A percentile compares a stretch with the other conserved stretches of the same genome.
phyloP scores from a whole-genome alignment of 345 rosid species.

The Diplotaxis tenuifolia region DNA sequence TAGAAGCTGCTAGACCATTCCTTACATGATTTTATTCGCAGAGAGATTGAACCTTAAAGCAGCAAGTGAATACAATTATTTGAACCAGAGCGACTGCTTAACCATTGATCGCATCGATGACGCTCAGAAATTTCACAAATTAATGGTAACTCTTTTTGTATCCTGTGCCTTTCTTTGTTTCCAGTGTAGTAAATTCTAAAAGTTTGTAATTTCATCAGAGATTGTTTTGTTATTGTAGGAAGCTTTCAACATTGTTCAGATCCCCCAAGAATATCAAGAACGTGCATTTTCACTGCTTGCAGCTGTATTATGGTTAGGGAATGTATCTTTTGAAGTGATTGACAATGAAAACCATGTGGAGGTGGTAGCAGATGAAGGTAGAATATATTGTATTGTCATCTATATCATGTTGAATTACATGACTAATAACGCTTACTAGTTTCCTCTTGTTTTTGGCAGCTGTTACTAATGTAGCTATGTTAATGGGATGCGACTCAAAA shows the following conservation, averaged over 20 bases:
- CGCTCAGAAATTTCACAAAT: constrained; percentile 53
- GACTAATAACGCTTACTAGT: background rate
- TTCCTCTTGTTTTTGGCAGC: constrained; percentile 48
- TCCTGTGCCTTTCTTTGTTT: constrained; percentile 1
- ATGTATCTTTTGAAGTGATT: constrained; percentile 63
- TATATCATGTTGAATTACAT: constrained; percentile 2
- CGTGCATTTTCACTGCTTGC: constrained; percentile 71
- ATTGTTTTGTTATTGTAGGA: constrained; percentile 42
- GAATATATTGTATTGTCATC: background rate
- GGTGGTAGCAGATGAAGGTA: constrained; percentile 80
- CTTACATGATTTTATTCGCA: constrained; percentile 39
- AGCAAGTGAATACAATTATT: constrained; percentile 75
- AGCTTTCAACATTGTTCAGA: constrained; percentile 65
- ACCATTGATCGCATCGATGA: constrained; percentile 68
- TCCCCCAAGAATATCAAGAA: constrained; percentile 70
- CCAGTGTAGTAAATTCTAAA: background rate
- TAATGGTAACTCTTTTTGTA: constrained; percentile 50
- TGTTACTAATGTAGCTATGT: constrained; percentile 57
- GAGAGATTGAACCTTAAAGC: constrained; percentile 70
- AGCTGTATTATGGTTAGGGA: constrained; percentile 86
- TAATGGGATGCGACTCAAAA: constrained; percentile 61
- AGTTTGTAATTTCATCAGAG: background rate
- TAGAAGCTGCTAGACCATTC: background rate
- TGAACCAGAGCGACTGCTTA: constrained; percentile 82
- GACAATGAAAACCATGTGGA: constrained; percentile 80